phyloP scores from a whole-genome alignment of 257 asterid genomes.

The Anisodus acutangulus region DNA sequence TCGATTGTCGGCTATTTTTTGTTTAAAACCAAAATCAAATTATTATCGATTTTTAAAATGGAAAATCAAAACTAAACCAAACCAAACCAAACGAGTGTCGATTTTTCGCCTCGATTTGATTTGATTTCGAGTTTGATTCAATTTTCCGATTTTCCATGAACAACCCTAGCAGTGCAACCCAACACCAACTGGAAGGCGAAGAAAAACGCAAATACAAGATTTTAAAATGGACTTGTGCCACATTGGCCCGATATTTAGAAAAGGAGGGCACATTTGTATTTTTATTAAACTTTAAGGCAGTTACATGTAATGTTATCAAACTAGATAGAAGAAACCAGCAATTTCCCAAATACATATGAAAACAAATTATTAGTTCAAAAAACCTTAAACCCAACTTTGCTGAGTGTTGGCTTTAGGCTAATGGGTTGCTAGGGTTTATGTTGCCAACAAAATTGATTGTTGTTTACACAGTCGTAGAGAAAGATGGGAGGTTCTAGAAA shows the following conservation, averaged over 20 bases:
- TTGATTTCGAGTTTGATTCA: too few relatives aligned
- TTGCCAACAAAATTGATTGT: not conserved
- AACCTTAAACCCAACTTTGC: constrained; percentile 31
- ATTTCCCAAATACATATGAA: not conserved
- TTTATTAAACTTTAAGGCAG: constrained; percentile 3
- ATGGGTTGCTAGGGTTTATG: constrained; percentile 30
- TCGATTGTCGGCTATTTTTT: too few relatives aligned
- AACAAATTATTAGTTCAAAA: not conserved
- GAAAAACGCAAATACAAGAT: too few relatives aligned
- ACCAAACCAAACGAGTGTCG: too few relatives aligned
- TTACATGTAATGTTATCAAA: not conserved
- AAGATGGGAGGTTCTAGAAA: constrained; percentile 73
- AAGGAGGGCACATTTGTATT: not conserved
- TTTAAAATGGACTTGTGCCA: not conserved
- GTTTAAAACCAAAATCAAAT: too few relatives aligned
- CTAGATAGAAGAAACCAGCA: not conserved
- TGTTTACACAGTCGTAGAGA: not conserved
- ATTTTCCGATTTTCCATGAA: too few relatives aligned
- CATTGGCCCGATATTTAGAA: not conserved
- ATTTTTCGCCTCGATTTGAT: too few relatives aligned
- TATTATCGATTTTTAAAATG: too few relatives aligned
- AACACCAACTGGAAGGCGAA: too few relatives aligned
- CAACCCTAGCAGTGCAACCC: too few relatives aligned
- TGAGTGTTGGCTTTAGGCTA: not conserved
- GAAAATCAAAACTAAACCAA: too few relatives aligned